Conservation (phyloP, 2,329 filamentous ascomycete genomes). For the Xylariaceae sp. region DNA sequence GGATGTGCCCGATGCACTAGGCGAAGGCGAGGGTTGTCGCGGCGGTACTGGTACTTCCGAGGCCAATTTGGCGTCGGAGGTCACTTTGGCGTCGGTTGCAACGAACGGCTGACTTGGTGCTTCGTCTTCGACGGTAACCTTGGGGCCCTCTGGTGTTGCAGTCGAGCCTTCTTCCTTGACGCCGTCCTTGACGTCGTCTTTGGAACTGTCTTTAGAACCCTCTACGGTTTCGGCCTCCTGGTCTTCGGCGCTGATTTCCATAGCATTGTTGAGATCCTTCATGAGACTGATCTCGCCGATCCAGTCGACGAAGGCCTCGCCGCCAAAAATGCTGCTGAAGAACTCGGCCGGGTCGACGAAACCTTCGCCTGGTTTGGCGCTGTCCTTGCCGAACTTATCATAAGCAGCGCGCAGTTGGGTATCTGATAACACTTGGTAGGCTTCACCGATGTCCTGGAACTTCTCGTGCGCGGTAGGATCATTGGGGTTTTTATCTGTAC, state of each 20-base stretch:
- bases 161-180: slow-evolving; percentile 34
- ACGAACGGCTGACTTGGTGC: slow-evolving; percentile 27
- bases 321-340: slow-evolving; percentile 97
- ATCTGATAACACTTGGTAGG: slow-evolving; percentile 80
- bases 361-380: slow-evolving; percentile 82
- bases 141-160: slow-evolving; percentile 10
- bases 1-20: slow-evolving; percentile 35
- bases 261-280: slow-evolving; percentile 96
- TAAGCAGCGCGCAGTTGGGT: slow-evolving; percentile 84
- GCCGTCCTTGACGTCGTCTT: slow-evolving; percentile 55
- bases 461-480: slow-evolving; percentile 91
- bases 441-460: slow-evolving; percentile 82
- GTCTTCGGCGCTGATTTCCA: slow-evolving; percentile 93
- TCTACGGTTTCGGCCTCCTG: slow-evolving; percentile 46
- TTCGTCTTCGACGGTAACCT: slow-evolving; percentile 28
- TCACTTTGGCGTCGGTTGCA: slow-evolving; percentile 22
- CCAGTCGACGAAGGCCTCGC: slow-evolving; percentile 91
- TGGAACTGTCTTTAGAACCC: slow-evolving; percentile 54
- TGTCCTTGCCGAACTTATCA: slow-evolving; percentile 96
- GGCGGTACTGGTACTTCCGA: slow-evolving; percentile 26
- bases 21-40: slow-evolving; percentile 38
- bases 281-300: slow-evolving; percentile 98
- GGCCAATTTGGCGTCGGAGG: slow-evolving; percentile 6
- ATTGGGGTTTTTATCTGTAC: slow-evolving; percentile 89
- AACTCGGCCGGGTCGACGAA: slow-evolving; percentile 97